Evolutionary conservation across 305 asterid species (phyloP).

Genomic region (Solanum hybrid): DNA sequence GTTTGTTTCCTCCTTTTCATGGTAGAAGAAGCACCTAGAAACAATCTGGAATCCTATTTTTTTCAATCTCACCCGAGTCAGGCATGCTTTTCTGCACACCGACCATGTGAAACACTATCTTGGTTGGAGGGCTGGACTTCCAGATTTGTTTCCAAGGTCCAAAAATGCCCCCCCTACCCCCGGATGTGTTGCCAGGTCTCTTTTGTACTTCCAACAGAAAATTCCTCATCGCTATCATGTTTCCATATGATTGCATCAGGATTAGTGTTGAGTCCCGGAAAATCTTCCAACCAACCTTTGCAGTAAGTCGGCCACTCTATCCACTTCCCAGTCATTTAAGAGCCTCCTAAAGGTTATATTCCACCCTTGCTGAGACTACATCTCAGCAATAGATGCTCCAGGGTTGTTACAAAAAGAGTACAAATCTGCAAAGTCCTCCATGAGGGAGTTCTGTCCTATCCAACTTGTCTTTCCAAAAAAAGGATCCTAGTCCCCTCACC

Average conservation of each 20-base stretch:
- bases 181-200: background rate
- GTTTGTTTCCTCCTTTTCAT: background rate
- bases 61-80: background rate
- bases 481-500: background rate
- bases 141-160: background rate
- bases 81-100: background rate
- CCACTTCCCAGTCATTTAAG: background rate
- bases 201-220: background rate
- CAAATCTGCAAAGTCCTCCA: background rate
- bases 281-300: background rate
- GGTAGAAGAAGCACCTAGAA: background rate
- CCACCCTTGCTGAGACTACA: background rate
- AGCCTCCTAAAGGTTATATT: background rate
- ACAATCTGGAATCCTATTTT: background rate
- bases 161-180: too few relatives aligned
- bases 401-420: background rate
- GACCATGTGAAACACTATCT: background rate
- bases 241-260: background rate
- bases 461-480: background rate
- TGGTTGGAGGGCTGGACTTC: background rate
- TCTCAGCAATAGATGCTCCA: background rate
- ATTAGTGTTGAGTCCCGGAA: background rate
- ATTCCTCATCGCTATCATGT: background rate
- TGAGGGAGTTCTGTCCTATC: background rate
- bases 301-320: background rate